These are phyloP conservation scores for Lactarius deliciosus DNA, from an alignment of 768 basidiomycete species.

Conservation along the genomic window DNA sequence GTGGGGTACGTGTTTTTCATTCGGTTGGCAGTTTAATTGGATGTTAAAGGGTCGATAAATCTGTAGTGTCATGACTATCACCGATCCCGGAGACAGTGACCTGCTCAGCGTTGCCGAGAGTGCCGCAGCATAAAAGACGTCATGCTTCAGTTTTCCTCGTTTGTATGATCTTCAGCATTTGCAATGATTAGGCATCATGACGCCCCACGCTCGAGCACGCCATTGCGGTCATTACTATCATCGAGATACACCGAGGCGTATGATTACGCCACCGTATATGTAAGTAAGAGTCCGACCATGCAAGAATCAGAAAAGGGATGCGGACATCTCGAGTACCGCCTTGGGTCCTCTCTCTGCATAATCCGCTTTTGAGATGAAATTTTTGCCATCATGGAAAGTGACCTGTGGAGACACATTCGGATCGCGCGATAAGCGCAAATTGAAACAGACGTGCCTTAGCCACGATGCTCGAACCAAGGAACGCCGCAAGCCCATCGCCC, in stretches of 20 bases:
- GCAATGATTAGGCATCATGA: conserved; percentile 28
- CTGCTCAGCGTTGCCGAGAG: conserved; percentile 85
- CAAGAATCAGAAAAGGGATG: conserved; percentile 56
- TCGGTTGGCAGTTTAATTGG: background rate
- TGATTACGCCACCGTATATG: conserved; percentile 6
- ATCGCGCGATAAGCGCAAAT: background rate
- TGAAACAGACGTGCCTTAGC: conserved; percentile 58
- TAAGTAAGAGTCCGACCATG: background rate
- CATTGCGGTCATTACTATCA: background rate
- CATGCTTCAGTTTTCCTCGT: conserved; percentile 10
- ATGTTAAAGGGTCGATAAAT: background rate
- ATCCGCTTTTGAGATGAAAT: conserved; percentile 77
- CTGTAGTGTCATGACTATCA: conserved; percentile 91
- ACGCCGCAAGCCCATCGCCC: conserved; percentile 77
- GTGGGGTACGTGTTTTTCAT: conserved; percentile 65
- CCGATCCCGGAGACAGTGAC: conserved; percentile 96
- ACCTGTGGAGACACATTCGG: conserved; percentile 46
- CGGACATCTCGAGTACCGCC: conserved; percentile 73
- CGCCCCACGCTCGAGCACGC: background rate
- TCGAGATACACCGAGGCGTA: background rate
- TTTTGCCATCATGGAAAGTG: conserved; percentile 72
- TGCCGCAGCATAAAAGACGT: conserved; percentile 51
- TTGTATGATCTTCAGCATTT: conserved; percentile 29
- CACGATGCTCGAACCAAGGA: conserved; percentile 79
- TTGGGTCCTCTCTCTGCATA: conserved; percentile 73